phyloP scores from a whole-genome alignment of 208 protist species.

The Trypanosoma caninum region DNA sequence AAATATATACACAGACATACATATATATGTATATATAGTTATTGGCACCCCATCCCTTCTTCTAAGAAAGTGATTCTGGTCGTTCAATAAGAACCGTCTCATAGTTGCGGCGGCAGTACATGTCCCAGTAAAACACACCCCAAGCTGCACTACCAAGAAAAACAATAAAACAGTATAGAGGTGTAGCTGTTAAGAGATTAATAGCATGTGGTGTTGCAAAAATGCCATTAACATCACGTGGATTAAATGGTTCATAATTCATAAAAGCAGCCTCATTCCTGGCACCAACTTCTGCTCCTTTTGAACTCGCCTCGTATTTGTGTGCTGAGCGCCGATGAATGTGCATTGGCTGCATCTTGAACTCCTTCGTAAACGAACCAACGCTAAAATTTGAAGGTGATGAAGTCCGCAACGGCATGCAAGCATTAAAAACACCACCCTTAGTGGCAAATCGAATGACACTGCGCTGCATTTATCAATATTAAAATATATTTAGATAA shows the following conservation, averaged over 20 bases:
- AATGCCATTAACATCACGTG: constrained; percentile 40
- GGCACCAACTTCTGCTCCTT: constrained; percentile 81
- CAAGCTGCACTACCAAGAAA: constrained; percentile 56
- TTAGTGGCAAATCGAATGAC: constrained; percentile 27
- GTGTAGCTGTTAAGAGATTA: constrained; percentile 74
- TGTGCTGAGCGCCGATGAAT: constrained; percentile 55
- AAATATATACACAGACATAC: too few relatives aligned
- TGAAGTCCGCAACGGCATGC: constrained; percentile 21
- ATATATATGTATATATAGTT: too few relatives aligned
- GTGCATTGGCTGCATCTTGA: constrained; percentile 64
- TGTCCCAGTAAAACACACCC: constrained; percentile 87
- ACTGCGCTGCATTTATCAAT: constrained; percentile 41
- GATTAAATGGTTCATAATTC: constrained; percentile 71
- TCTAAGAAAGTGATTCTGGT: constrained; percentile 36
- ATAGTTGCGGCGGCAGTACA: constrained; percentile 78
- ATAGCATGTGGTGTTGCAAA: constrained; percentile 72
- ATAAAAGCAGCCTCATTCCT: constrained; percentile 88
- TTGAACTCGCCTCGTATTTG: constrained; percentile 68
- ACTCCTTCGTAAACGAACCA: constrained; percentile 39
- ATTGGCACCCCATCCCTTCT: too few relatives aligned
- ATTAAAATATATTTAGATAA: neutral
- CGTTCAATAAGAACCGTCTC: constrained; percentile 78
- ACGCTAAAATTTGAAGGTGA: constrained; percentile 1
- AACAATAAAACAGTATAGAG: constrained; percentile 60
- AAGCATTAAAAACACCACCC: constrained; percentile 26